Evolutionary conservation across 176 grass and related monocot genomes (phyloP).

Genomic region (Oryza meridionalis): DNA sequence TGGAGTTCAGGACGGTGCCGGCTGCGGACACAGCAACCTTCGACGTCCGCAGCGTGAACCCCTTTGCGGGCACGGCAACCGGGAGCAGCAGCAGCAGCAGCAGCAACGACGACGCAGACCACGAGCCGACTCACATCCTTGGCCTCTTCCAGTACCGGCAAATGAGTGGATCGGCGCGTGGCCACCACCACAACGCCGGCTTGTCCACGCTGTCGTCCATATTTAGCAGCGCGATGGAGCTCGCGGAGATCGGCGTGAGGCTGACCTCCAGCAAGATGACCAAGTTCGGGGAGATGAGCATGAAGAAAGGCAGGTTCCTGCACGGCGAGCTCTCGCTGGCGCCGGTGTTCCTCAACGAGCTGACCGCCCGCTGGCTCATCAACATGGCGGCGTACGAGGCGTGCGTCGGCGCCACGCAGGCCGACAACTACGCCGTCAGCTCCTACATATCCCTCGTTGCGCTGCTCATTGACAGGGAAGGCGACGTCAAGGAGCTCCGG

Average conservation of each 20-base stretch:
- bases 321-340: constrained; percentile 15
- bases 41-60: not conserved
- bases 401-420: not conserved
- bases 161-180: not conserved
- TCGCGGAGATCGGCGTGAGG: constrained; percentile 7
- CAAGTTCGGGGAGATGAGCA: not conserved
- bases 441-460: not conserved
- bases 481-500: not conserved
- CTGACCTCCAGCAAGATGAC: not conserved
- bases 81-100: not conserved
- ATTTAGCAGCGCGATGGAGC: not conserved
- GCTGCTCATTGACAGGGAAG: not conserved
- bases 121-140: not conserved
- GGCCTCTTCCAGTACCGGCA: constrained; percentile 8
- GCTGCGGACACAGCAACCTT: not conserved
- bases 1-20: not conserved
- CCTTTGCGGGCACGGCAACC: not conserved
- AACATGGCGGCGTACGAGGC: constrained; percentile 30
- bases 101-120: not conserved
- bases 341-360: not conserved
- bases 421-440: constrained; percentile 22
- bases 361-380: constrained; percentile 4
- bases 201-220: not conserved
- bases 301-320: not conserved
- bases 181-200: not conserved